Evolutionary conservation across 148 eudicot species (phyloP), one percentile per base, ranked within the genome.

Genomic region (Fallopia convolvulus): DNA sequence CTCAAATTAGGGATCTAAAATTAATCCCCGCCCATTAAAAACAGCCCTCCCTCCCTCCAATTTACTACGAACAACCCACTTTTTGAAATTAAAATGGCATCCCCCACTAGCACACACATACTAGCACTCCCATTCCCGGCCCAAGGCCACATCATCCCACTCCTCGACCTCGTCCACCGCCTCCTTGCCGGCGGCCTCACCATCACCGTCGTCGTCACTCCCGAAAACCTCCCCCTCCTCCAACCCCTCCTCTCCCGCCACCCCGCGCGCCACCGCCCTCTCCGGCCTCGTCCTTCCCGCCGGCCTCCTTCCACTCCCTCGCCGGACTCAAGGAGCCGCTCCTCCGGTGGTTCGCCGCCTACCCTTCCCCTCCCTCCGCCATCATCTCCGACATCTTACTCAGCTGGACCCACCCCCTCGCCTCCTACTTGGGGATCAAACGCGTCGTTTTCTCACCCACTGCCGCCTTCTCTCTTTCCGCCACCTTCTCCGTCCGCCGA

Each of bases 81-180:
- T 26, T 26, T 26, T 2, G 39, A 36, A 36, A 36, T 36, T 36
- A 48, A 48, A 48, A 48, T 48, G 52, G 52, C 68, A 14, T 9
- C 68, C 9, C 6, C 26, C 8, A 18, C 39, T 36, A 36, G 42
- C 17, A 13, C 42, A 8, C 83, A 81, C 39, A 63, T 82, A 1
- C 77, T 79, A 26, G 10, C 79, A 18, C n/a, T 84, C 46, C 87
- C 87, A 21, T 84, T 77, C 73, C 84, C 84, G 11, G 79, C 84
- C 4, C 76, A 80, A 61, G 83, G 87, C 77, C 87, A 56, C 61
- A 2, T 56, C 10, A 8, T 20, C 23, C 61, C 61, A 6, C 61
- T 56, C 61, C 61, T 56, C 8, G 61, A 56, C 23, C 61, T 56
- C 61, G 6, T 26, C 50, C 87, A 82, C 80, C 79, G 75, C 46